These are phyloP conservation scores for Schizosaccharomyces osmophilus DNA, from an alignment of 805 yeast genomes.

Conservation along the genomic window DNA sequence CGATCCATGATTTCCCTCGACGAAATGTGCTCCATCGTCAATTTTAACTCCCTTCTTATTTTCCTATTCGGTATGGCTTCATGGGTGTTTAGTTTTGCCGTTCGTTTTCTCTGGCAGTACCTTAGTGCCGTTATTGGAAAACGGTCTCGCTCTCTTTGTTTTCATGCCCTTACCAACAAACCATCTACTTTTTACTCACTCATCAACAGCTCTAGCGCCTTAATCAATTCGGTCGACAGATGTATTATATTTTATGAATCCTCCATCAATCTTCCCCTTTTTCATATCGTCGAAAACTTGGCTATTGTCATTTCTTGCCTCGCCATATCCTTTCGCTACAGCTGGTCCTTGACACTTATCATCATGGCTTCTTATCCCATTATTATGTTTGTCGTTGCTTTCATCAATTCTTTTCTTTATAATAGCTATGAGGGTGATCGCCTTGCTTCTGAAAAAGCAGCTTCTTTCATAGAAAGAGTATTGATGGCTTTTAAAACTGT, in stretches of 20 bases:
- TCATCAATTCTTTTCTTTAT: conserved; percentile 29
- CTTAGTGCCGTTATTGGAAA: background rate
- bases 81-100: background rate
- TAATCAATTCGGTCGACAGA: background rate
- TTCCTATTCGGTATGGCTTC: background rate
- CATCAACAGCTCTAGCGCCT: background rate
- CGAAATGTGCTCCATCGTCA: background rate
- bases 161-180: background rate
- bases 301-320: conserved; percentile 14
- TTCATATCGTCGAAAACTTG: background rate
- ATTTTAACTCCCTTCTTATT: background rate
- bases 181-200: background rate
- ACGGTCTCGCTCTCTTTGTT: background rate
- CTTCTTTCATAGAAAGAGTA: conserved; percentile 48
- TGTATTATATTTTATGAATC: background rate
- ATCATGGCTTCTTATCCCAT: conserved; percentile 55
- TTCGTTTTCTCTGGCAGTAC: background rate
- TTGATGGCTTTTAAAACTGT: conserved; percentile 35
- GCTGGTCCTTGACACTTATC: conserved; percentile 69
- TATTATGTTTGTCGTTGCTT: conserved; percentile 24
- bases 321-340: conserved; percentile 43
- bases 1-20: background rate
- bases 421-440: conserved; percentile 34
- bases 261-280: background rate
- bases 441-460: conserved; percentile 25